A percentile compares a stretch with the other conserved stretches of the same genome.
phyloP scores from a whole-genome alignment of 2,329 filamentous ascomycete genomes.

The Phoma sp. region DNA sequence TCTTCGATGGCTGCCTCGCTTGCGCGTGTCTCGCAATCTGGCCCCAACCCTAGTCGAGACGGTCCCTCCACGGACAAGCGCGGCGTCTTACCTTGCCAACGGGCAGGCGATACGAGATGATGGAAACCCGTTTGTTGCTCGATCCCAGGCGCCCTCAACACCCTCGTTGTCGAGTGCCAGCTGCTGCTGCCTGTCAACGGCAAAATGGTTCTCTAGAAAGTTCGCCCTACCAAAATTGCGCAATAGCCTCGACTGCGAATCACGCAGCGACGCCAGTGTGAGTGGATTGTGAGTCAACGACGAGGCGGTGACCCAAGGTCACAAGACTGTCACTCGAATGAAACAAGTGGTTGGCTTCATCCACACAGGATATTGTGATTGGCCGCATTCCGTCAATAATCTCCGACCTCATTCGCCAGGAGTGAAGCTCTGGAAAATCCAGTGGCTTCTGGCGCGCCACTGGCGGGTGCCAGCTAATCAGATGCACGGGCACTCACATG shows the following conservation, averaged over 20 bases:
- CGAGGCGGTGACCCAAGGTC: conserved; percentile 32
- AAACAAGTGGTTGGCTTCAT: conserved; percentile 18
- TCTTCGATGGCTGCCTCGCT: conserved; percentile 35
- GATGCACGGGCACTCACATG: conserved; percentile 22
- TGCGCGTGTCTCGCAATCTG: conserved; percentile 32
- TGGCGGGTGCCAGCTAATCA: conserved; percentile 27
- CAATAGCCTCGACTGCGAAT: neutral
- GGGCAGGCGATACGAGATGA: conserved; percentile 37
- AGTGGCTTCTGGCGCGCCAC: conserved; percentile 37
- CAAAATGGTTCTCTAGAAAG: conserved; percentile 1
- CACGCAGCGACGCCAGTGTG: conserved; percentile 21
- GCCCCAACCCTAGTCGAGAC: conserved; percentile 28
- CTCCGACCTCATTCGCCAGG: conserved; percentile 42
- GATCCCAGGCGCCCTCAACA: conserved; percentile 27
- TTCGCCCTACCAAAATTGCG: conserved; percentile 6
- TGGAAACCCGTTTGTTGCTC: conserved; percentile 36
- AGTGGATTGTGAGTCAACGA: conserved; percentile 17
- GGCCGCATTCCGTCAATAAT: conserved; percentile 40
- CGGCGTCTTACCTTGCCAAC: conserved; percentile 33
- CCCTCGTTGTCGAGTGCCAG: conserved; percentile 15
- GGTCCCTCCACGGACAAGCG: conserved; percentile 27
- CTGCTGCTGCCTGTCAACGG: conserved; percentile 8
- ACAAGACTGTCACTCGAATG: conserved; percentile 31
- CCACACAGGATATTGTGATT: conserved; percentile 36
- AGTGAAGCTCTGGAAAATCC: conserved; percentile 42